These are phyloP conservation scores for Diplodia corticola DNA, from an alignment of 2,329 filamentous ascomycete species.

Conservation along the genomic window DNA sequence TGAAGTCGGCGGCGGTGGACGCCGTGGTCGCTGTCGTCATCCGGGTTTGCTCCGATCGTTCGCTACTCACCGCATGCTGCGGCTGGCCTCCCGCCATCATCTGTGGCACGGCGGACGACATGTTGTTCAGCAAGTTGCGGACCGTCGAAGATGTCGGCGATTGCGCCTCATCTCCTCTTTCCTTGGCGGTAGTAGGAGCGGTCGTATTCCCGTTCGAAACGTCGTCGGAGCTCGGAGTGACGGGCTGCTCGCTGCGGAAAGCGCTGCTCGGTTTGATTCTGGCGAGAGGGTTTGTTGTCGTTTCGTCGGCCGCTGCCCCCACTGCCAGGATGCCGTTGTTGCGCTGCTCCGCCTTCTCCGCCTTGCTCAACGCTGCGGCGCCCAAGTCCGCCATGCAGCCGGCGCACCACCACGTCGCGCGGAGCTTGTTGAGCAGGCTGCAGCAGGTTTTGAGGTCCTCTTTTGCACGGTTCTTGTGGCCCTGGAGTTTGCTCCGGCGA, in stretches of 20 bases:
- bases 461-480: slow-evolving; percentile 49
- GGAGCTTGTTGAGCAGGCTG: slow-evolving; percentile 45
- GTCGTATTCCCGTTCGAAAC: background rate
- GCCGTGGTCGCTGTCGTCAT: too few species aligned
- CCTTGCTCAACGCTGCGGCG: slow-evolving; percentile 41
- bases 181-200: background rate
- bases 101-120: slow-evolving; percentile 10
- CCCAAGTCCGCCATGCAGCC: slow-evolving; percentile 49
- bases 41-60: slow-evolving; percentile 32
- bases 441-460: slow-evolving; percentile 48
- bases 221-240: background rate
- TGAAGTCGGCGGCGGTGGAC: slow-evolving; percentile 24
- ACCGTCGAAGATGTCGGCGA: background rate
- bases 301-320: too few species aligned
- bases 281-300: background rate
- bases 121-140: slow-evolving; percentile 9
- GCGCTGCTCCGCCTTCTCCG: slow-evolving; percentile 28
- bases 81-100: slow-evolving; percentile 8
- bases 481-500: slow-evolving; percentile 52
- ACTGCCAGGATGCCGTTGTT: background rate
- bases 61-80: slow-evolving; percentile 42
- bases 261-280: slow-evolving; percentile 12
- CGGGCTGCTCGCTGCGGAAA: background rate
- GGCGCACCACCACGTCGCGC: slow-evolving; percentile 48
- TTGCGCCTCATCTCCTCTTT: background rate